Conservation (phyloP, 768 basidiomycete species). For the Pleurotus djamor region DNA sequence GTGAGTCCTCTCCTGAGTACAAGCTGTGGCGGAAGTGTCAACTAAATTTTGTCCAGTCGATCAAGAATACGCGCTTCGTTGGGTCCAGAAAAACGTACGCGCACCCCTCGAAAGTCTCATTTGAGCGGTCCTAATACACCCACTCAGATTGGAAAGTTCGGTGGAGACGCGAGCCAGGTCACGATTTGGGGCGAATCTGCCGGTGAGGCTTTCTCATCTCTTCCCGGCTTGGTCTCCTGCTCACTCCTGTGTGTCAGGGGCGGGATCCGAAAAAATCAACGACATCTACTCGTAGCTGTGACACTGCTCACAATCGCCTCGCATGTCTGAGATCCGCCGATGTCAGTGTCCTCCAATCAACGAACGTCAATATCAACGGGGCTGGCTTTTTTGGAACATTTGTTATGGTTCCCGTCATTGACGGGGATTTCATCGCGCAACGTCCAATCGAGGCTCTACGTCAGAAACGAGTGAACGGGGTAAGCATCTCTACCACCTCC, state of each 20-base stretch:
- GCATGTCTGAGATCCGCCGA: conserved; percentile 35
- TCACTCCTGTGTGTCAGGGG: conserved; percentile 13
- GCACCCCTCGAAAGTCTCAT: neutral
- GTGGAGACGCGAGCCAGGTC: conserved; percentile 15
- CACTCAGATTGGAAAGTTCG: neutral
- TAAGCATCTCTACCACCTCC: conserved; percentile 17
- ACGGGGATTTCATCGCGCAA: conserved; percentile 42
- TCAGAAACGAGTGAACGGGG: conserved; percentile 38
- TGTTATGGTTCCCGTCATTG: conserved; percentile 42
- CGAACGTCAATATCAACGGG: conserved; percentile 26
- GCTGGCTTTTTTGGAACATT: conserved; percentile 36
- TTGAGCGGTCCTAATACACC: neutral
- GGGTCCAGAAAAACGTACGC: conserved; percentile 4
- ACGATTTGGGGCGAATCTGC: conserved; percentile 19
- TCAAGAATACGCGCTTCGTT: neutral
- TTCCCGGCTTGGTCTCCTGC: neutral
- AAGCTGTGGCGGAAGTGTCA: neutral
- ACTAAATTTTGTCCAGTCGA: neutral
- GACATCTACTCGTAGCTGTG: no score
- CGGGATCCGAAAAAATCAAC: no score
- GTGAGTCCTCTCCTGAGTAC: conserved; percentile 24
- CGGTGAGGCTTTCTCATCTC: neutral
- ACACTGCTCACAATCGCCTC: no score
- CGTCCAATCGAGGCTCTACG: conserved; percentile 36
- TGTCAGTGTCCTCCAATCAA: conserved; percentile 23